Evolutionary conservation across 768 basidiomycete species (phyloP).

Genomic region (Melanogaster broomeanus): DNA sequence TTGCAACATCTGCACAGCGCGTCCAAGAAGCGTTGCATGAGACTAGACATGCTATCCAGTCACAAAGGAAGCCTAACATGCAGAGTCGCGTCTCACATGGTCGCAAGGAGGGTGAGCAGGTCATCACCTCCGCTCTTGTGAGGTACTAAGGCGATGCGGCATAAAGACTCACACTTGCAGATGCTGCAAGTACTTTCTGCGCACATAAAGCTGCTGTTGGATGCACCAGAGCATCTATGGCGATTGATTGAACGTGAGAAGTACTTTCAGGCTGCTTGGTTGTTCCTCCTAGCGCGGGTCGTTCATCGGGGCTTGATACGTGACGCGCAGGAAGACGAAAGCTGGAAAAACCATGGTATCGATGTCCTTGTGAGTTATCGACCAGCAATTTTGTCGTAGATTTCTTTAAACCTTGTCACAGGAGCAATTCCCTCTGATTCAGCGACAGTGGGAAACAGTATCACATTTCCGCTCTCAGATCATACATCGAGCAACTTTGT

Average conservation of each 20-base stretch:
- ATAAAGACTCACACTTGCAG: slow-evolving; percentile 64
- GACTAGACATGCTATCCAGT: slow-evolving; percentile 52
- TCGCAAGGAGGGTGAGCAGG: slow-evolving; percentile 45
- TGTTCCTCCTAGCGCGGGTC: slow-evolving; percentile 83
- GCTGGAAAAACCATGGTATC: slow-evolving; percentile 60
- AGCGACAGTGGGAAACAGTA: slow-evolving; percentile 92
- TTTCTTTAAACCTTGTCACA: slow-evolving; percentile 28
- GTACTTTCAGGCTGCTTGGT: slow-evolving; percentile 83
- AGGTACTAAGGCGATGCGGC: slow-evolving; percentile 1
- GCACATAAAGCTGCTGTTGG: slow-evolving; percentile 88
- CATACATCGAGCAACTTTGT: slow-evolving; percentile 81
- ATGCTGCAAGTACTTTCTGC: slow-evolving; percentile 77
- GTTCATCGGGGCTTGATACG: slow-evolving; percentile 74
- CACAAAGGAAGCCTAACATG: slow-evolving; percentile 45
- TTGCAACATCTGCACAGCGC: slow-evolving; percentile 65
- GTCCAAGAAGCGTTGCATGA: slow-evolving; percentile 67
- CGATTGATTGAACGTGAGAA: slow-evolving; percentile 77
- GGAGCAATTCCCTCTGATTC: slow-evolving; percentile 86
- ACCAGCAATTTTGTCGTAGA: background rate
- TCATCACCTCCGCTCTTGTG: background rate
- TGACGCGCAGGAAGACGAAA: slow-evolving; percentile 62
- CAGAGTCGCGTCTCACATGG: slow-evolving; percentile 41
- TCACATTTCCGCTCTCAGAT: slow-evolving; percentile 88
- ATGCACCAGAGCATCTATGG: slow-evolving; percentile 92
- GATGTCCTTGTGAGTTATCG: slow-evolving; percentile 54